phyloP scores from a whole-genome alignment of 1,139 yeast species.

The Yamadazyma dendronema region DNA sequence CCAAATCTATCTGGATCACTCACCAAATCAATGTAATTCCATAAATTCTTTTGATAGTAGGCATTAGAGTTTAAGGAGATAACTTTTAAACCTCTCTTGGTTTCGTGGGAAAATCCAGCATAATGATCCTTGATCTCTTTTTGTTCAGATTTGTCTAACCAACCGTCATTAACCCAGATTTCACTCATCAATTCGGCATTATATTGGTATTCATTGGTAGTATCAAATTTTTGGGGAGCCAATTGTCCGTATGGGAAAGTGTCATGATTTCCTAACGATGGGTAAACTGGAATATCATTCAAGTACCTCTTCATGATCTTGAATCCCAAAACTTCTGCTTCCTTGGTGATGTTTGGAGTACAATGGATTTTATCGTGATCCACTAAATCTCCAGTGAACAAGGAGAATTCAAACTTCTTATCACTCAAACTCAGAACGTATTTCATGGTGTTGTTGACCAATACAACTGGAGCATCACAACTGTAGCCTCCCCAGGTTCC shows the following conservation, averaged over 20 bases:
- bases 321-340: slow-evolving; percentile 52
- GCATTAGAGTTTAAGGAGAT: slow-evolving; percentile 66
- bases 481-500: slow-evolving; percentile 57
- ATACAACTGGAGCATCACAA: slow-evolving; percentile 64
- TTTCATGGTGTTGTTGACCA: slow-evolving; percentile 54
- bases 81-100: slow-evolving; percentile 57
- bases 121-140: slow-evolving; percentile 40
- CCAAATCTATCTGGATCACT: slow-evolving; percentile 63
- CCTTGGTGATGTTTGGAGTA: slow-evolving; percentile 47
- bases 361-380: slow-evolving; percentile 54
- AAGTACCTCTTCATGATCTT: slow-evolving; percentile 55
- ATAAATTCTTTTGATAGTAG: slow-evolving; percentile 63
- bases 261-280: slow-evolving; percentile 72
- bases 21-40: slow-evolving; percentile 55
- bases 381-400: slow-evolving; percentile 71
- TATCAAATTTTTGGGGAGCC: slow-evolving; percentile 45
- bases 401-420: slow-evolving; percentile 51
- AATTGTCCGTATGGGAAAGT: slow-evolving; percentile 71
- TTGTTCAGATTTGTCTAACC: slow-evolving; percentile 29
- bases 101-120: slow-evolving; percentile 60
- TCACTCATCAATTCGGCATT: slow-evolving; percentile 61
- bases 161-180: slow-evolving; percentile 48
- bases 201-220: slow-evolving; percentile 53
- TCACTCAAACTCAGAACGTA: slow-evolving; percentile 32
- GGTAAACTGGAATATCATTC: slow-evolving; percentile 55